These are phyloP conservation scores for Hymenoscyphus repandus DNA, from an alignment of 2,329 filamentous ascomycete species.

Conservation along the genomic window DNA sequence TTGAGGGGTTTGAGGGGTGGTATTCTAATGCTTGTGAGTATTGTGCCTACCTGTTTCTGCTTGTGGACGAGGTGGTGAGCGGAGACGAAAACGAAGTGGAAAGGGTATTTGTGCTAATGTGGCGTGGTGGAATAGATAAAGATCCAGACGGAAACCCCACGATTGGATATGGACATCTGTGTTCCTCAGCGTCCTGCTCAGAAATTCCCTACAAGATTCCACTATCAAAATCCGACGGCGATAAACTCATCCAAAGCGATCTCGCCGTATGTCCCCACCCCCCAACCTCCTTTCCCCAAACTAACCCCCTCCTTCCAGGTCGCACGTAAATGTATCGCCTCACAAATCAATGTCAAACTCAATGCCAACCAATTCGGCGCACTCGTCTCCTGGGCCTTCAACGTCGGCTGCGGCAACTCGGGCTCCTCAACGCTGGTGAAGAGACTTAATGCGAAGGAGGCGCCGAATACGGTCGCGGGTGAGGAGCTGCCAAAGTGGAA, in stretches of 20 bases:
- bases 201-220: slow-evolving; percentile 44
- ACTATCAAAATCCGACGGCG: slow-evolving; percentile 36
- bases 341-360: slow-evolving; percentile 35
- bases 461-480: slow-evolving; percentile 36
- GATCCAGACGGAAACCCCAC: slow-evolving; percentile 44
- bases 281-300: not conserved
- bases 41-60: not conserved
- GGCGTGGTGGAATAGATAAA: not conserved
- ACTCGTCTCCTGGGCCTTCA: slow-evolving; percentile 47
- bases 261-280: slow-evolving; percentile 28
- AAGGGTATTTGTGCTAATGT: too few species aligned
- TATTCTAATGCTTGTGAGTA: slow-evolving; percentile 5
- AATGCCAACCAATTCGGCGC: slow-evolving; percentile 50
- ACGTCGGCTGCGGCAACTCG: slow-evolving; percentile 41
- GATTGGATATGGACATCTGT: slow-evolving; percentile 47
- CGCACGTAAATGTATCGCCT: slow-evolving; percentile 37
- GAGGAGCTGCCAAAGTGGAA: slow-evolving; percentile 46
- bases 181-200: slow-evolving; percentile 36
- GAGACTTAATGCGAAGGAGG: slow-evolving; percentile 40
- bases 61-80: not conserved
- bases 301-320: slow-evolving; percentile 10
- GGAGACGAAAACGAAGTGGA: too few species aligned
- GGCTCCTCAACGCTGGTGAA: slow-evolving; percentile 37
- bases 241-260: slow-evolving; percentile 37
- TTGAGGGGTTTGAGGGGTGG: slow-evolving; percentile 6